Base-by-base conservation (phyloP, 202 grass and related monocot species). In the Zoysia matrella region DNA sequence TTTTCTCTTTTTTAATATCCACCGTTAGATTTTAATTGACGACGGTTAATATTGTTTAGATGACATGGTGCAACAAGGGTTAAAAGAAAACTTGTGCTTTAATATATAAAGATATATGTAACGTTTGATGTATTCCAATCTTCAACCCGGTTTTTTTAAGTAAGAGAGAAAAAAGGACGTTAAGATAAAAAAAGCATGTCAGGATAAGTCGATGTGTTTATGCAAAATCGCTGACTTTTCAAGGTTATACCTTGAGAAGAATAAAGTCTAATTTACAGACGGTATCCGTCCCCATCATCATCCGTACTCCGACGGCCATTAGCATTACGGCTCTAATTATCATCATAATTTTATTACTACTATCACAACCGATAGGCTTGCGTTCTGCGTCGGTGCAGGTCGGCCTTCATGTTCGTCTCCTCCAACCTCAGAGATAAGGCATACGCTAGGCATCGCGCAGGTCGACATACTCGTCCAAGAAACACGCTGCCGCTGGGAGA, bases 351-450 rank as follows among this genome's bases (percentile, higher is more conserved):
- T 46, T 46, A 46, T 46, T 46, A 46, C 5, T 5, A 46, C 45
- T 46, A 46, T 46, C 5, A 5, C 30, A 36, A 1, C 30, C 30
- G 30, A 36, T 36, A 36, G 30, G 30, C 30, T 36, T 36, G 30
- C 30, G 30, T 46, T 46, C 45, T 46, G 45, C 5, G 5, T 1
- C 1, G 30, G 45, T 46, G 45, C 7, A 75, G 54, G 66, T 76
- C 60, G 54, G 73, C 16, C 6, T 72, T 73, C 60, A 11, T 15
- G 44, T 69, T 49, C 14, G 7, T 63, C 60, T 16, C 71, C 40
- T 64, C 66, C 64, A 65, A 65, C 30, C 66, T 76, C 57, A 52
- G 7, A 36, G 77, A 85, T 77, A 89, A 85, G 30, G 30, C 69
- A 71, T 47, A 62, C 13, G 52, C 58, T 8, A 30, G 52, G 10